A percentile compares a stretch with the other conserved stretches of the same genome.
phyloP scores from a whole-genome alignment of 345 rosid species.

The Melaleuca alternifolia region DNA sequence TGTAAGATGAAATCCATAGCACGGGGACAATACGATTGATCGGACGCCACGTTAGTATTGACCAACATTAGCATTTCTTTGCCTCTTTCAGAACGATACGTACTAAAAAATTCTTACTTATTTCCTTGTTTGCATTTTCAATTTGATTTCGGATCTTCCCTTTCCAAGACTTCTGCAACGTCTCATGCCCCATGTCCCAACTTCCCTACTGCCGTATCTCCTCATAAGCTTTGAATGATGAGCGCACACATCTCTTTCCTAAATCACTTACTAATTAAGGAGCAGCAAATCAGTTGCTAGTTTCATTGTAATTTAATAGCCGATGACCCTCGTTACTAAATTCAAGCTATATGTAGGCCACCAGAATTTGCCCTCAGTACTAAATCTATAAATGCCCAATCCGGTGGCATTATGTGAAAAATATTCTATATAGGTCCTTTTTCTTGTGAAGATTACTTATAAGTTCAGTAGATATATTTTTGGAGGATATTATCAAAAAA shows the following conservation, averaged over 20 bases:
- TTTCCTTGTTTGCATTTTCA: background rate
- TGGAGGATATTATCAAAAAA: background rate
- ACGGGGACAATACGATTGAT: background rate
- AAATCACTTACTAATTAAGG: background rate
- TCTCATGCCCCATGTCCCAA: background rate
- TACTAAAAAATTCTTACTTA: background rate
- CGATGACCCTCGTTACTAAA: background rate
- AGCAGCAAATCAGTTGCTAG: background rate
- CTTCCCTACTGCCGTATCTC: background rate
- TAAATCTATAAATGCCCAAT: background rate
- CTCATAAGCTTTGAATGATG: background rate
- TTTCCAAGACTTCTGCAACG: background rate
- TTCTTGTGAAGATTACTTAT: too few relatives aligned
- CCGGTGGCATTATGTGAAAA: too few relatives aligned
- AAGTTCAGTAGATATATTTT: too few relatives aligned
- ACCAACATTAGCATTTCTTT: accelerated
- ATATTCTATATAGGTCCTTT: too few relatives aligned
- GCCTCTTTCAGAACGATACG: background rate
- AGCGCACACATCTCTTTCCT: background rate
- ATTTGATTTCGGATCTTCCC: background rate
- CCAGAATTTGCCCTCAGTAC: background rate
- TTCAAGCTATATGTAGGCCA: background rate
- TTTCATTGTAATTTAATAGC: background rate
- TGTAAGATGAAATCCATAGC: background rate
- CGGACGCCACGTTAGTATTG: background rate